Conservation (phyloP, 768 basidiomycete genomes). For the Tricholoma flavovirens region DNA sequence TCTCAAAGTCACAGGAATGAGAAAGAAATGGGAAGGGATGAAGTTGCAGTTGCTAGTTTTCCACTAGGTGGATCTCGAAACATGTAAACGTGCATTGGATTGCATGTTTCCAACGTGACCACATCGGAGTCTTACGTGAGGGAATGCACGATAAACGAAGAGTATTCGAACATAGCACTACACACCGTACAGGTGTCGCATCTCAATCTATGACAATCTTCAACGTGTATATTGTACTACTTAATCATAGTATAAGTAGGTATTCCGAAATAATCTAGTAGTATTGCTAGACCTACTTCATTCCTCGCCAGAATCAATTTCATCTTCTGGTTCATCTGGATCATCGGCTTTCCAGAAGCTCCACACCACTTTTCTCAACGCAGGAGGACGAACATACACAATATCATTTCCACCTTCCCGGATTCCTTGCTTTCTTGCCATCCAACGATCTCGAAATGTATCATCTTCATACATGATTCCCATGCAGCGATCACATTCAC, state of each 20-base stretch:
- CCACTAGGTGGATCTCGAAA: no score
- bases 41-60: no score
- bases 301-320: conserved; percentile 3
- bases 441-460: conserved; percentile 24
- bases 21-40: no score
- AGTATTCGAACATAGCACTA: no score
- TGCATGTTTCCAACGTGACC: no score
- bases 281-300: neutral
- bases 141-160: no score
- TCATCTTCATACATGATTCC: conserved; percentile 29
- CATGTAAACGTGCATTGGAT: no score
- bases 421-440: conserved; percentile 24
- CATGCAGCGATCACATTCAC: conserved; percentile 34
- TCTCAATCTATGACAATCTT: no score
- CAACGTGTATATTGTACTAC: no score
- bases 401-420: conserved; percentile 4
- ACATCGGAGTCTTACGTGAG: no score
- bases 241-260: neutral
- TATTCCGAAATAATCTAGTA: neutral
- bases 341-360: conserved; percentile 19
- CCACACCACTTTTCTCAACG: conserved; percentile 27
- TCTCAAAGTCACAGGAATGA: no score
- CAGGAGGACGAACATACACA: conserved; percentile 22
- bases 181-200: no score
- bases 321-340: conserved; percentile 12